Evolutionary conservation across 2,329 filamentous ascomycete genomes (phyloP).

Genomic region (Pseudogymnoascus verrucosus): DNA sequence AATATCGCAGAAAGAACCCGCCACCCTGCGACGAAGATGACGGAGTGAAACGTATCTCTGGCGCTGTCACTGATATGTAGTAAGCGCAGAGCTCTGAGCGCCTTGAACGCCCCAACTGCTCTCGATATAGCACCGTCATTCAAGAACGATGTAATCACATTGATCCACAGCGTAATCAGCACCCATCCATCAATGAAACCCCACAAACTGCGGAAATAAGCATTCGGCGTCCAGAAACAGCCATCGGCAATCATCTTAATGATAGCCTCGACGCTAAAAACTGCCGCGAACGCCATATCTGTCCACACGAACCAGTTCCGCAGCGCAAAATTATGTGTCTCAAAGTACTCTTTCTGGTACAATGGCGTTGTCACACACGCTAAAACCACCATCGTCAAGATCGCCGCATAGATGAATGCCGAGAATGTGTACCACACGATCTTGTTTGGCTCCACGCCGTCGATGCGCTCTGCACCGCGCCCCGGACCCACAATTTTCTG

Average conservation of each 20-base stretch:
- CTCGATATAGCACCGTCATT: conserved; percentile 80
- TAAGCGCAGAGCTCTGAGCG: conserved; percentile 78
- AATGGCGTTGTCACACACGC: conserved; percentile 91
- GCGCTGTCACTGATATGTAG: conserved; percentile 96
- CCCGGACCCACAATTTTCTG: conserved; percentile 88
- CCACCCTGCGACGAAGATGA: conserved; percentile 89
- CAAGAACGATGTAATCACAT: conserved; percentile 73
- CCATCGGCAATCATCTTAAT: conserved; percentile 96
- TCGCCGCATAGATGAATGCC: conserved; percentile 84
- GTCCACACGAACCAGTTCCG: conserved; percentile 93
- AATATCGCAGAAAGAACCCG: conserved; percentile 79
- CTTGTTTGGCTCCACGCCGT: conserved; percentile 83
- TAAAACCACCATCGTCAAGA: conserved; percentile 95
- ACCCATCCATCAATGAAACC: conserved; percentile 92
- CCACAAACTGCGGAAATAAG: conserved; percentile 94
- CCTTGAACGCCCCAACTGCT: conserved; percentile 94
- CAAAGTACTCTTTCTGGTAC: conserved; percentile 83
- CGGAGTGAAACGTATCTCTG: conserved; percentile 90
- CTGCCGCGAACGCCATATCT: conserved; percentile 76
- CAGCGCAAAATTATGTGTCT: conserved; percentile 47
- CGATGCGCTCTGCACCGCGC: conserved; percentile 75
- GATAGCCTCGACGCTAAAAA: conserved; percentile 78
- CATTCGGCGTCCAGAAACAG: conserved; percentile 93
- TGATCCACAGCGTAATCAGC: conserved; percentile 89
- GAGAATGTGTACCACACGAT: conserved; percentile 90